A percentile compares a stretch with the other conserved stretches of the same genome.
These are phyloP conservation scores for Pythium phragmiticola DNA, from an alignment of 352 stramenopile species.

Conservation along the genomic window DNA sequence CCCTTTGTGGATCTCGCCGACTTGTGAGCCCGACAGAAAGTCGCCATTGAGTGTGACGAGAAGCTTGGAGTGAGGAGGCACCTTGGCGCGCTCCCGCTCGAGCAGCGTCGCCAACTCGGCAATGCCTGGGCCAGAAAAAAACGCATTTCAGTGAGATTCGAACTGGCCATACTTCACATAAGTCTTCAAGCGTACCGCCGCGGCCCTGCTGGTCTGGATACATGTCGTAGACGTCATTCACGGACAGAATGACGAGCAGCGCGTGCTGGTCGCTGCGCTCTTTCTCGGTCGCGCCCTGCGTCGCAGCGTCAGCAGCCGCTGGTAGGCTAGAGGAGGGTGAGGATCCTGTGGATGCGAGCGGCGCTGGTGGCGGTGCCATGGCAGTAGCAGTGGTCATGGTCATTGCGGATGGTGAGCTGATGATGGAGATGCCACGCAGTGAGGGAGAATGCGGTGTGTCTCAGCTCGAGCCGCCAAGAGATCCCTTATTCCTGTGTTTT, in stretches of 20 bases:
- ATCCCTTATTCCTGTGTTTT: no score
- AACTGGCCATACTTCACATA: background rate
- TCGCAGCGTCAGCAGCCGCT: background rate
- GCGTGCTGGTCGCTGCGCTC: constrained; percentile 16
- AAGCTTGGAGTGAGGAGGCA: constrained; percentile 50
- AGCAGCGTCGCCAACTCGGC: constrained; percentile 67
- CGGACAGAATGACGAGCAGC: constrained; percentile 49
- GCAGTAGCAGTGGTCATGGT: constrained; percentile 10
- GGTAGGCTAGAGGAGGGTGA: background rate
- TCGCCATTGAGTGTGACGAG: constrained; percentile 78
- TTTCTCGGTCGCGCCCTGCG: background rate
- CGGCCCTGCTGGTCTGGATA: constrained; percentile 57
- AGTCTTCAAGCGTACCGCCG: constrained; percentile 28
- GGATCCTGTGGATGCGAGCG: background rate
- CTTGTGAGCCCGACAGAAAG: constrained; percentile 70
- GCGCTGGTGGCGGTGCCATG: background rate
- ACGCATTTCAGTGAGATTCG: background rate
- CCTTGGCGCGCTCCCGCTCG: constrained; percentile 37
- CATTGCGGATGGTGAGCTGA: background rate
- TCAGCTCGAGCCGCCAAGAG: no score
- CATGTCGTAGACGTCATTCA: constrained; percentile 83
- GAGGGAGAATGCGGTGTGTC: background rate
- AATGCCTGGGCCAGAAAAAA: constrained; percentile 29
- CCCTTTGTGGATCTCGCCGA: constrained; percentile 63
- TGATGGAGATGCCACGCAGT: background rate